These are phyloP conservation scores for Irpex sp. DNA, from an alignment of 1,284 basidiomycete species.

Conservation along the genomic window DNA sequence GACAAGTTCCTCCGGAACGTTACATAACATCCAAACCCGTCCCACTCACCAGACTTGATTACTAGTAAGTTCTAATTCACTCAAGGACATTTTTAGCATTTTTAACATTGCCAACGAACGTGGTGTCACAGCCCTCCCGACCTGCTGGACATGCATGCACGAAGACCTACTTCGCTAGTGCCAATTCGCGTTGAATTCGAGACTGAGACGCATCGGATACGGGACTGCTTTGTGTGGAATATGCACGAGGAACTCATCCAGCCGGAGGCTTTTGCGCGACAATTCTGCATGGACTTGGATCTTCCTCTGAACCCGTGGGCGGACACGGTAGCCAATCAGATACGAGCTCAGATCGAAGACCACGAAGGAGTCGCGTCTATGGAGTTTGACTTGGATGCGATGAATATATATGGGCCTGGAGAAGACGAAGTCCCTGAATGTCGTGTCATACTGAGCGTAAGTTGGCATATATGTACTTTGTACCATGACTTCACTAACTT, in stretches of 20 bases:
- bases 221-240: conserved; percentile 98
- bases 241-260: conserved; percentile 78
- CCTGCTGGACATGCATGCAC: conserved; percentile 61
- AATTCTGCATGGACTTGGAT: conserved; percentile 88
- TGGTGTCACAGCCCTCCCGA: conserved; percentile 52
- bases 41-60: conserved; percentile 61
- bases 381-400: conserved; percentile 32
- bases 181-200: conserved; percentile 96
- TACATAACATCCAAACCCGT: conserved; percentile 68
- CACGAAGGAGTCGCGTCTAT: conserved; percentile 78
- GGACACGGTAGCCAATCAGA: conserved; percentile 81
- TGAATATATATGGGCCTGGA: conserved; percentile 32
- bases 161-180: conserved; percentile 68
- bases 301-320: conserved; percentile 67
- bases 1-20: conserved; percentile 78
- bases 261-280: conserved; percentile 80
- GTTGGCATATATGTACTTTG: conserved; percentile 27
- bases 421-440: conserved; percentile 77
- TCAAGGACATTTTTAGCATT: not conserved
- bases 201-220: conserved; percentile 86
- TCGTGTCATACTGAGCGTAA: conserved; percentile 84
- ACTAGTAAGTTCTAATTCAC: conserved; percentile 22
- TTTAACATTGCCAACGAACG: not conserved
- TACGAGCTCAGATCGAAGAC: conserved; percentile 88
- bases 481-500: too few relatives aligned